Evolutionary conservation across 768 basidiomycete genomes (phyloP).

Genomic region (Kwoniella heveanensis): DNA sequence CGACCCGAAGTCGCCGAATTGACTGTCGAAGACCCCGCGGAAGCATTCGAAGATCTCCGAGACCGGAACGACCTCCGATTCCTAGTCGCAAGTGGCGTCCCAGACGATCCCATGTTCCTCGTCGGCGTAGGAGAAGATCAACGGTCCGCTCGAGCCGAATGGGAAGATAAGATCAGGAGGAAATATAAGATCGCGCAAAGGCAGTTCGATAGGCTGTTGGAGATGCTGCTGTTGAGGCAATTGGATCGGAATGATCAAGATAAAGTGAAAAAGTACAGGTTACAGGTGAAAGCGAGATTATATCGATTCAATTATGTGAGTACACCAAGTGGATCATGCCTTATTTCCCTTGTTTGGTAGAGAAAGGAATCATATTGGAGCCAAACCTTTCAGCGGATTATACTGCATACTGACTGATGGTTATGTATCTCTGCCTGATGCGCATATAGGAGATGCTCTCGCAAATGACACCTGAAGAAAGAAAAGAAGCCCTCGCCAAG

Average conservation of each 20-base stretch:
- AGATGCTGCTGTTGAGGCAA: conserved; percentile 80
- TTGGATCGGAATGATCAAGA: conserved; percentile 67
- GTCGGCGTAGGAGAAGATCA: conserved; percentile 77
- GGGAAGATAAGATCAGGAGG: conserved; percentile 77
- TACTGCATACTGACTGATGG: no score
- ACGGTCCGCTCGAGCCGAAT: conserved; percentile 54
- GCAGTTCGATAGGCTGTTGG: conserved; percentile 86
- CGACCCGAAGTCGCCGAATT: conserved; percentile 78
- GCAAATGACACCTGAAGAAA: conserved; percentile 82
- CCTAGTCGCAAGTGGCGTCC: conserved; percentile 76
- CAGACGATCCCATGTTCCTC: conserved; percentile 65
- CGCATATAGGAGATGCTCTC: conserved; percentile 72
- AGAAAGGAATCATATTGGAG: no score
- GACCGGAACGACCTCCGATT: conserved; percentile 87
- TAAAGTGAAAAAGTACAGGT: conserved; percentile 68
- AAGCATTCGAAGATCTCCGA: conserved; percentile 93
- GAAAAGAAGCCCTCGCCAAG: conserved; percentile 85
- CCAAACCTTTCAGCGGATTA: no score
- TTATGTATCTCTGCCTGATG: not conserved
- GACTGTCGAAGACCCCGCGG: conserved; percentile 96
- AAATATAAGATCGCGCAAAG: conserved; percentile 92
- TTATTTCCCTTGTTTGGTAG: no score
- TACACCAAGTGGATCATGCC: no score
- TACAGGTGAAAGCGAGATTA: conserved; percentile 86
- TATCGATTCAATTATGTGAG: conserved; percentile 93